phyloP scores from a whole-genome alignment of 805 yeast species.

The Candida silvatica region DNA sequence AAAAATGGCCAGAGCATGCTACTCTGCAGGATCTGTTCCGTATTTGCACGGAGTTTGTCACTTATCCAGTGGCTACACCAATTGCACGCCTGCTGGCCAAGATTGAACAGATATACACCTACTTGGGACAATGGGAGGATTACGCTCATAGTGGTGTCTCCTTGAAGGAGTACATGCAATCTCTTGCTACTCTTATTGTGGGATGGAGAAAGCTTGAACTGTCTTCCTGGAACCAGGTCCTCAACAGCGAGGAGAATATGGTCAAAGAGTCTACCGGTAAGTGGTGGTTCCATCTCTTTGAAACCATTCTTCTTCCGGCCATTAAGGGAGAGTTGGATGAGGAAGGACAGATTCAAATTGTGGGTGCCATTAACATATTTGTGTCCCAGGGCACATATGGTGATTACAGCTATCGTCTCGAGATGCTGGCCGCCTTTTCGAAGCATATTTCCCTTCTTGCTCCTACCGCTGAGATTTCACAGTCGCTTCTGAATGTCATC shows the following conservation, averaged over 20 bases:
- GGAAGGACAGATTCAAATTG: conserved; percentile 26
- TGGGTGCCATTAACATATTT: conserved; percentile 63
- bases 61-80: conserved; percentile 58
- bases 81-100: conserved; percentile 71
- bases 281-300: conserved; percentile 92
- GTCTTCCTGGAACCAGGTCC: conserved; percentile 74
- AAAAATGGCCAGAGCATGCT: conserved; percentile 93
- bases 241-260: conserved; percentile 50
- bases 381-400: conserved; percentile 72
- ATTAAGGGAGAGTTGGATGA: conserved; percentile 32
- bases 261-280: conserved; percentile 48
- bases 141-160: conserved; percentile 78
- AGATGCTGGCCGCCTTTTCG: conserved; percentile 55
- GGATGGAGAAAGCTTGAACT: conserved; percentile 89
- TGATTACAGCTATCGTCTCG: conserved; percentile 54
- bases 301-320: conserved; percentile 54
- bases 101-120: conserved; percentile 78
- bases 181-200: conserved; percentile 62
- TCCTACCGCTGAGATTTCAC: conserved; percentile 17
- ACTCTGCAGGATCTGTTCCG: conserved; percentile 62
- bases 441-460: conserved; percentile 35
- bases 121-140: conserved; percentile 87
- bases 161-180: conserved; percentile 43
- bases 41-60: conserved; percentile 57
- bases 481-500: conserved; percentile 49